Evolutionary conservation across 768 basidiomycete species (phyloP).

Genomic region (Boletus subparvulus): DNA sequence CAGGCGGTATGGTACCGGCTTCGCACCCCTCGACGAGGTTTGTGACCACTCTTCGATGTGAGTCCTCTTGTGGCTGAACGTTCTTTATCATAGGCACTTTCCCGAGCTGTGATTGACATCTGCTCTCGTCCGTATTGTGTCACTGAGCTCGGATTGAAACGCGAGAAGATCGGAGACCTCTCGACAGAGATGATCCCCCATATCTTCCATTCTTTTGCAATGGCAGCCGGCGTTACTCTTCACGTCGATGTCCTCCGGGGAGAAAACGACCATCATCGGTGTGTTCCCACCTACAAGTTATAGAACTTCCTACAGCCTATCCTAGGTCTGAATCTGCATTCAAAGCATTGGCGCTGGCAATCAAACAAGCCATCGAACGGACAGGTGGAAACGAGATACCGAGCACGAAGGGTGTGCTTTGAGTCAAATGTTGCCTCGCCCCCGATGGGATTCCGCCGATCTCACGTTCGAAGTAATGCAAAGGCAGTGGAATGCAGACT

Average conservation of each 20-base stretch:
- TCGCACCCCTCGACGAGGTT: constrained; percentile 96
- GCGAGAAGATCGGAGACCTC: constrained; percentile 92
- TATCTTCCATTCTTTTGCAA: constrained; percentile 97
- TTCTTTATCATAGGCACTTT: constrained; percentile 68
- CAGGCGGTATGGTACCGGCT: constrained; percentile 91
- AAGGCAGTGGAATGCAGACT: background rate
- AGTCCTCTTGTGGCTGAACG: background rate
- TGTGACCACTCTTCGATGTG: constrained; percentile 4
- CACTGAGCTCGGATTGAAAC: constrained; percentile 80
- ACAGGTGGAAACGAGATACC: constrained; percentile 92
- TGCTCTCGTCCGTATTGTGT: constrained; percentile 97
- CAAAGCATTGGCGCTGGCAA: constrained; percentile 95
- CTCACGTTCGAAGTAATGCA: background rate
- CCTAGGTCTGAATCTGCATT: constrained; percentile 93
- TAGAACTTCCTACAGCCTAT: background rate
- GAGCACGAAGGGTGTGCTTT: constrained; percentile 94
- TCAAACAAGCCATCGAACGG: constrained; percentile 88
- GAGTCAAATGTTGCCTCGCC: constrained; percentile 11
- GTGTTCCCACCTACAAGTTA: constrained; percentile 22
- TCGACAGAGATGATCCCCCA: constrained; percentile 99
- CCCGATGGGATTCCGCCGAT: background rate
- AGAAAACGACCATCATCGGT: constrained; percentile 98
- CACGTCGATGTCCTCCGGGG: constrained; percentile 94
- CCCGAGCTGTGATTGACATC: constrained; percentile 96
- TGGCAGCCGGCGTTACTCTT: constrained; percentile 89